Evolutionary conservation across 2,329 filamentous ascomycete species (phyloP).

Genomic region (Cladorrhinum sp.): DNA sequence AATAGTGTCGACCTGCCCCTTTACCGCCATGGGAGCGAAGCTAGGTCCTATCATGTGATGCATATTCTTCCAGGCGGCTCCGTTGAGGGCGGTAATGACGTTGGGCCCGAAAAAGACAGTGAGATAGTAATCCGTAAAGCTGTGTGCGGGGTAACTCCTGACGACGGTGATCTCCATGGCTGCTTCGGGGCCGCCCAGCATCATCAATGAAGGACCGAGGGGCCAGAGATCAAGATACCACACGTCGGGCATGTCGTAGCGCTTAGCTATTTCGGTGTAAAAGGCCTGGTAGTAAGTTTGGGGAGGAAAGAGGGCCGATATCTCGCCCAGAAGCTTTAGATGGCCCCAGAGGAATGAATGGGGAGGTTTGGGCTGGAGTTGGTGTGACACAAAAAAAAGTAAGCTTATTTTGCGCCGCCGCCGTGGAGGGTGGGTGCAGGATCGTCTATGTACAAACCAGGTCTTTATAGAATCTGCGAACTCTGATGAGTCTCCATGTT

Average conservation of each 20-base stretch:
- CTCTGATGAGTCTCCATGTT: not conserved
- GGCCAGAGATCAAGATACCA: slow-evolving; percentile 16
- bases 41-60: slow-evolving; percentile 11
- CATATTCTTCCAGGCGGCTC: slow-evolving; percentile 7
- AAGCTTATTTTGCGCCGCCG: too few species aligned
- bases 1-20: not conserved
- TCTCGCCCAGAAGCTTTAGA: slow-evolving; percentile 5
- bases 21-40: not conserved
- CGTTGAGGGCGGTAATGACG: slow-evolving; percentile 10
- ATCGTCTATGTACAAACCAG: too few species aligned
- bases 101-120: not conserved
- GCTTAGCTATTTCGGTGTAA: slow-evolving; percentile 1
- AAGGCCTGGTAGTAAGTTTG: not conserved
- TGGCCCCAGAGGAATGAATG: slow-evolving; percentile 9
- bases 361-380: not conserved
- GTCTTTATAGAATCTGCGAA: not conserved
- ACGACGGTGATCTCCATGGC: not conserved
- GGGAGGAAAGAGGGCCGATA: not conserved
- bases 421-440: too few species aligned
- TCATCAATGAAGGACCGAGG: slow-evolving; percentile 8
- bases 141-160: too few species aligned
- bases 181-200: slow-evolving; percentile 1
- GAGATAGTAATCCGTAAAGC: not conserved
- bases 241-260: slow-evolving; percentile 7
- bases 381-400: too few species aligned